A percentile compares a stretch with the other conserved stretches of the same genome.
Evolutionary conservation across 192 early-diverging fungal genomes (phyloP).

Genomic region (Dissophora globulifera): DNA sequence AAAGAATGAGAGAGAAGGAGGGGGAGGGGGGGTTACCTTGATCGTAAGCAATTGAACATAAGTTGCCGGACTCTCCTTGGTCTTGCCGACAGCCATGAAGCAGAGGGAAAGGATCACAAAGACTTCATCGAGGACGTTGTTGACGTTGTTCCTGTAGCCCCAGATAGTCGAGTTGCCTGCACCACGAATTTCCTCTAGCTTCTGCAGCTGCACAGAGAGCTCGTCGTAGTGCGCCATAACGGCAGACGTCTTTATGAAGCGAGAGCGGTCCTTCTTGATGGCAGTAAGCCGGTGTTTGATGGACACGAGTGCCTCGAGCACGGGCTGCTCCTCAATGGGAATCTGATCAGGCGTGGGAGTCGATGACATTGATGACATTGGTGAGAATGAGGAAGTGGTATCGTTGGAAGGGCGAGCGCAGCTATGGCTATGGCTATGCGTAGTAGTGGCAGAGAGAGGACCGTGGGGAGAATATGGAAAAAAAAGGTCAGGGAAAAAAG

Average conservation of each 20-base stretch:
- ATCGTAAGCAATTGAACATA: slow-evolving; percentile 82
- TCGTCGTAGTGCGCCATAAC: slow-evolving; percentile 74
- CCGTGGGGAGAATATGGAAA: neutral
- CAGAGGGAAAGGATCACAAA: slow-evolving; percentile 82
- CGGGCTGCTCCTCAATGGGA: slow-evolving; percentile 66
- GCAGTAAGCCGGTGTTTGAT: slow-evolving; percentile 77
- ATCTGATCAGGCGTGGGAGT: slow-evolving; percentile 52
- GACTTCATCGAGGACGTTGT: slow-evolving; percentile 79
- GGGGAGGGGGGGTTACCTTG: slow-evolving; percentile 51
- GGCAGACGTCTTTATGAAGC: slow-evolving; percentile 70
- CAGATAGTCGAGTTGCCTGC: slow-evolving; percentile 40
- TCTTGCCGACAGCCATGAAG: slow-evolving; percentile 80
- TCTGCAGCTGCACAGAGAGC: slow-evolving; percentile 58
- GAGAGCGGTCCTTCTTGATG: slow-evolving; percentile 79
- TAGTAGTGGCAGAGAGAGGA: neutral
- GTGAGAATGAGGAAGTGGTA: neutral
- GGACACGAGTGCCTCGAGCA: slow-evolving; percentile 72
- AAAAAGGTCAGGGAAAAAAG: slow-evolving; percentile 7
- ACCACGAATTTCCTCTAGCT: slow-evolving; percentile 57
- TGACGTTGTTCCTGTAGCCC: slow-evolving; percentile 61
- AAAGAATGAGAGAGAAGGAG: neutral
- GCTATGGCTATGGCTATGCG: no score
- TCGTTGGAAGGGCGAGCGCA: neutral
- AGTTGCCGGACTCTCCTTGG: slow-evolving; percentile 78
- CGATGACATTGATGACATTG: slow-evolving; percentile 23